phyloP scores from a whole-genome alignment of 2,329 filamentous ascomycete genomes.

The Fusarium torulosum region DNA sequence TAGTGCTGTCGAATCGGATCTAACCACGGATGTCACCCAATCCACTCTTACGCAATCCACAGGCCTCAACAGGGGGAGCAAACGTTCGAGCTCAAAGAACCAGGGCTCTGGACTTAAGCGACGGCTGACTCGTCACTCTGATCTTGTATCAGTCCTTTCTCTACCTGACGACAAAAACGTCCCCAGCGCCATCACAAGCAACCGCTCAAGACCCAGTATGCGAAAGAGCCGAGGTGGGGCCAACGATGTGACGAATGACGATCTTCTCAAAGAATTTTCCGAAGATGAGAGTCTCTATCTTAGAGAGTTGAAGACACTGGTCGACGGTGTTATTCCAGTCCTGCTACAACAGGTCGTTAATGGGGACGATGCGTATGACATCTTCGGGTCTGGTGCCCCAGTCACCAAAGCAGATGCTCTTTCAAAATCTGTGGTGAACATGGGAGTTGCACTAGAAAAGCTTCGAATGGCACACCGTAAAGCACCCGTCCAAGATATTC shows the following conservation, averaged over 20 bases:
- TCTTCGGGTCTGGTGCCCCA: constrained; percentile 72
- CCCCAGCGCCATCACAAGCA: constrained; percentile 73
- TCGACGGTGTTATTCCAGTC: constrained; percentile 95
- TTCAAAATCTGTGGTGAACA: constrained; percentile 90
- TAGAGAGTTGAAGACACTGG: constrained; percentile 90
- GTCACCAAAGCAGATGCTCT: constrained; percentile 69
- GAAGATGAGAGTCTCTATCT: constrained; percentile 90
- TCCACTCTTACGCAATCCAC: constrained; percentile 68
- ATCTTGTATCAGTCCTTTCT: constrained; percentile 93
- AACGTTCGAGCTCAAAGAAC: constrained; percentile 56
- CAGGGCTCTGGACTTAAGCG: constrained; percentile 73
- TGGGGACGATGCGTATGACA: constrained; percentile 71
- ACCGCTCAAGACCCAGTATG: constrained; percentile 82
- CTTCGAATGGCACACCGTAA: constrained; percentile 83
- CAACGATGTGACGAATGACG: constrained; percentile 76
- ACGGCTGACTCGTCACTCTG: constrained; percentile 89
- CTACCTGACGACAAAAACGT: constrained; percentile 69
- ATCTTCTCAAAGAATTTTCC: constrained; percentile 82
- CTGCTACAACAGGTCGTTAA: constrained; percentile 87
- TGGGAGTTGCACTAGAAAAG: constrained; percentile 91
- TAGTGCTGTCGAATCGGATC: constrained; percentile 61
- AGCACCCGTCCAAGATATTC: constrained; percentile 79
- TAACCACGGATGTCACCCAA: constrained; percentile 66
- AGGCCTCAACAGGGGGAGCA: constrained; percentile 61
- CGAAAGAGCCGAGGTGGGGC: constrained; percentile 77